Evolutionary conservation across 805 yeast genomes (phyloP), one percentile per base, ranked within the genome.

Genomic region (Yamadazyma kitorensis): DNA sequence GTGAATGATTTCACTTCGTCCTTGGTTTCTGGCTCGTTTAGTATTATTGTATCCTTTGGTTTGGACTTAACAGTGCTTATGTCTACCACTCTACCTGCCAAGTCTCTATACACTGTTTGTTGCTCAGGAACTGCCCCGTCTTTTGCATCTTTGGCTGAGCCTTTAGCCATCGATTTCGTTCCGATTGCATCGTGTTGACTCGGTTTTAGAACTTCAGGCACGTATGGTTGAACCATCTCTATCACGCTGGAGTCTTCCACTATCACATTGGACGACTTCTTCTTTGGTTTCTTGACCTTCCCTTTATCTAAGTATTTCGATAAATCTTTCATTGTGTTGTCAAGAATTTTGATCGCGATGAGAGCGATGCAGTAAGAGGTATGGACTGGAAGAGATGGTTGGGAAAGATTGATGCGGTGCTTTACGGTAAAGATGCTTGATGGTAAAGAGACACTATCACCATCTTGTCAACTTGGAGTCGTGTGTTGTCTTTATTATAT

Each of bases 61-160:
- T 22, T 27, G 12, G 19, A 27, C 23, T 40, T 40, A 9, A 28
- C 31, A 8, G 16, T 27, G 14, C 57, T 51, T 31, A 72, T 52
- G 41, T 76, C 72, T 3, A 81, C 59, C 14, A 61, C 64, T 20
- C 73, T 59, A 12, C 94, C 94, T 1, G 68, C 50, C 2, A 72
- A 59, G 49, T 84, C 91, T 64, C 93, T 71, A 47, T 72, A 74
- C 0, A 77, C 61, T 0, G 83, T 78, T 47, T 25, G 40, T 38
- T 24, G 34, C 46, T 4, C 25, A 4, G 18, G 7, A 5, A 10
- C 22, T 19, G 22, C 22, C 10, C 10, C 22, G n/a, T n/a, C n/a
- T n/a, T n/a, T n/a, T n/a, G n/a, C n/a, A n/a, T n/a, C n/a, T n/a
- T n/a, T n/a, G n/a, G n/a, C n/a, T n/a, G n/a, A n/a, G n/a, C n/a